Evolutionary conservation across 768 basidiomycete species (phyloP).

Genomic region (Gymnopilus dilepis): DNA sequence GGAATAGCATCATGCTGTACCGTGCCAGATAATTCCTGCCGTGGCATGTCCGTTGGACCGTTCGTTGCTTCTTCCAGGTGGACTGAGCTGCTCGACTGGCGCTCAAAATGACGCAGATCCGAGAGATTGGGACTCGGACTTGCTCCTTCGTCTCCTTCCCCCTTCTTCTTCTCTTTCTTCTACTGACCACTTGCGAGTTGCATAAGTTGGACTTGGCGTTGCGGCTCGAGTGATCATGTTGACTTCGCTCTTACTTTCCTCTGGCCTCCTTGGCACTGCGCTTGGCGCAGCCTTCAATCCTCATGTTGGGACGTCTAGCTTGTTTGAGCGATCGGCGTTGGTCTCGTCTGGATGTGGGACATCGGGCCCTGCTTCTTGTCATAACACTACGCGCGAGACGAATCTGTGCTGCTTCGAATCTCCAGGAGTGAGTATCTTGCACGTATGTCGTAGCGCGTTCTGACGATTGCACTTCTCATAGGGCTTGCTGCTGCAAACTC

Average conservation of each 20-base stretch:
- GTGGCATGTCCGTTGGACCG: not conserved
- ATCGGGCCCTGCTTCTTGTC: slow-evolving; percentile 56
- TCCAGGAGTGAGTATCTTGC: slow-evolving; percentile 55
- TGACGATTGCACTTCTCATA: slow-evolving; percentile 30
- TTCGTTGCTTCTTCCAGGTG: slow-evolving; percentile 1
- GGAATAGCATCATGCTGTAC: slow-evolving; percentile 11
- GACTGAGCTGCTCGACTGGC: slow-evolving; percentile 4
- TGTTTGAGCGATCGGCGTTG: slow-evolving; percentile 30
- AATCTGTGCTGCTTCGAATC: slow-evolving; percentile 69
- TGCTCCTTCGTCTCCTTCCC: not conserved
- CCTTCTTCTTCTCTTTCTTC: too few relatives aligned
- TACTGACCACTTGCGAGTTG: not conserved
- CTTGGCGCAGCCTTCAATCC: slow-evolving; percentile 15
- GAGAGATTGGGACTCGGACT: not conserved
- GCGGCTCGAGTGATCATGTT: not conserved
- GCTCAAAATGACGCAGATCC: slow-evolving; percentile 11
- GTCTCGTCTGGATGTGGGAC: slow-evolving; percentile 60
- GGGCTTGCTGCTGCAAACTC: slow-evolving; percentile 64
- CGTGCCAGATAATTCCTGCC: slow-evolving; percentile 1
- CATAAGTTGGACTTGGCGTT: not conserved
- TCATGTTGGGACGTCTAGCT: slow-evolving; percentile 17
- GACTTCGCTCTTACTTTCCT: slow-evolving; percentile 11
- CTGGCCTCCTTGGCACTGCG: slow-evolving; percentile 12
- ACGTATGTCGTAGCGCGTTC: not conserved
- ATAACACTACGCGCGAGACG: slow-evolving; percentile 48